Percentiles rank a stretch among this genome's conserved stretches.
phyloP scores from a whole-genome alignment of 2,329 filamentous ascomycete species.

The Epichloe gansuensis region DNA sequence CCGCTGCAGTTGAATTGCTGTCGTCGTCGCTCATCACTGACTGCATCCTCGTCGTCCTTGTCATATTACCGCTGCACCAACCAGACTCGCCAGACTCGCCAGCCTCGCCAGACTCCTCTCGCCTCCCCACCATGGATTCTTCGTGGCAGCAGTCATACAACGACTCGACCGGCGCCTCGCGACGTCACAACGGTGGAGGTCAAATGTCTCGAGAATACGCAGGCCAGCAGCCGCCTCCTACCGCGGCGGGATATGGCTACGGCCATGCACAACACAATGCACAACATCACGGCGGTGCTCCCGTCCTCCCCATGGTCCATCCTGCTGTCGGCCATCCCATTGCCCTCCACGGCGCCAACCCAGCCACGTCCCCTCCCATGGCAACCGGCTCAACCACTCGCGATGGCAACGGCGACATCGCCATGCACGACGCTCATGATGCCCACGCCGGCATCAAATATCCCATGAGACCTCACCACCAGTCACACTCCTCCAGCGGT shows the following conservation, averaged over 20 bases:
- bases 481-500: slow-evolving; percentile 52
- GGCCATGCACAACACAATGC: slow-evolving; percentile 61
- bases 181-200: slow-evolving; percentile 46
- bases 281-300: slow-evolving; percentile 41
- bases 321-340: slow-evolving; percentile 20
- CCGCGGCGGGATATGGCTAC: slow-evolving; percentile 31
- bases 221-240: slow-evolving; percentile 19
- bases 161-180: slow-evolving; percentile 49
- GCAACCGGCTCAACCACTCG: slow-evolving; percentile 42
- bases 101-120: slow-evolving; percentile 8
- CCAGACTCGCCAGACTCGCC: background rate
- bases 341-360: slow-evolving; percentile 28
- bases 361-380: slow-evolving; percentile 44
- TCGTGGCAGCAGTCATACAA: slow-evolving; percentile 54
- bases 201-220: slow-evolving; percentile 38
- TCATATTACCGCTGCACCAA: slow-evolving; percentile 1
- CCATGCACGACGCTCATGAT: slow-evolving; percentile 80
- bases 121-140: slow-evolving; percentile 34
- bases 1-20: slow-evolving; percentile 2
- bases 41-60: background rate
- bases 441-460: slow-evolving; percentile 81
- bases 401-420: slow-evolving; percentile 63
- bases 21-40: background rate
- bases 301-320: slow-evolving; percentile 19
- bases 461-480: slow-evolving; percentile 64